phyloP scores from a whole-genome alignment of 257 asterid genomes.

The Nyctanthes arbortristis region DNA sequence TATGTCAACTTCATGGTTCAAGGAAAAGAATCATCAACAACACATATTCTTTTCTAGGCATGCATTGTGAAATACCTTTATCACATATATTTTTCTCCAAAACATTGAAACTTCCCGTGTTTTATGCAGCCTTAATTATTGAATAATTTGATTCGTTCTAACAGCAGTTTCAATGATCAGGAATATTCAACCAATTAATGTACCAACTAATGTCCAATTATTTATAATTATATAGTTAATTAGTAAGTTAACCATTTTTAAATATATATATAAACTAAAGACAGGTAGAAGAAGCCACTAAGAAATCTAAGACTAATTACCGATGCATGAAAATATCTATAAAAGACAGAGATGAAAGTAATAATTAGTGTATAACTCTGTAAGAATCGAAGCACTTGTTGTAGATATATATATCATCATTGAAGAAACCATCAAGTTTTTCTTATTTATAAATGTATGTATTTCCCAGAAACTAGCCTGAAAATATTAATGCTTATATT shows the following conservation, averaged over 20 bases:
- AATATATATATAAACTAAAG: neutral
- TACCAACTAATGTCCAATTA: neutral
- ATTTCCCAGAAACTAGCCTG: neutral
- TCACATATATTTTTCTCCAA: neutral
- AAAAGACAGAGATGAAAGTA: neutral
- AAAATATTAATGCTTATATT: neutral
- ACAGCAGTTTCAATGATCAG: slow-evolving; percentile 24
- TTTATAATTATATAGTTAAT: neutral
- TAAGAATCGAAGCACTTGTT: slow-evolving; percentile 22
- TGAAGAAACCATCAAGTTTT: neutral
- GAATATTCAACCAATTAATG: slow-evolving; percentile 7
- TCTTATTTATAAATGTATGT: too few relatives aligned
- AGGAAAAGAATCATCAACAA: neutral
- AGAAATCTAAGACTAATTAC: neutral
- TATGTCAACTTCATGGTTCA: slow-evolving; percentile 1
- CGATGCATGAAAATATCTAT: neutral
- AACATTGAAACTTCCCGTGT: slow-evolving; percentile 17
- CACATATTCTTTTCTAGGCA: neutral
- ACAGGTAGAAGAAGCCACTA: neutral
- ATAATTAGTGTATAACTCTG: neutral
- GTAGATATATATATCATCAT: neutral
- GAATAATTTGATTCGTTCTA: slow-evolving; percentile 27
- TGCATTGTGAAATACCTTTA: neutral
- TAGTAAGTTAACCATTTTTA: neutral
- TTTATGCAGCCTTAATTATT: slow-evolving; percentile 7